A percentile compares a stretch with the other conserved stretches of the same genome.
phyloP scores from a whole-genome alignment of 2,329 filamentous ascomycete species.

The Diaporthe sp. region DNA sequence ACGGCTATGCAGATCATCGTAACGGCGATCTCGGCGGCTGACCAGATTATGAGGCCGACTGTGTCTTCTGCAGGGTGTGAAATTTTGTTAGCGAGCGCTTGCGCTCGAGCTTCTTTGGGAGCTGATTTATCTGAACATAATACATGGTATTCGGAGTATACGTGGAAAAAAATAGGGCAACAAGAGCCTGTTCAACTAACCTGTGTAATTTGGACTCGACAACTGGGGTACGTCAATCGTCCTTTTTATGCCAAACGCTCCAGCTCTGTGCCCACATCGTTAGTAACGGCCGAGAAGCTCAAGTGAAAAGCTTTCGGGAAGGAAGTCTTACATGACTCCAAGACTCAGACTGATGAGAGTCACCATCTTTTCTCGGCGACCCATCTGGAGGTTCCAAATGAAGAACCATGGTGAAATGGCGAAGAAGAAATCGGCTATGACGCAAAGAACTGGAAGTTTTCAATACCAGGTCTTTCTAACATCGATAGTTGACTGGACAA shows the following conservation, averaged over 20 bases:
- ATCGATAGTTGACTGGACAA: accelerated
- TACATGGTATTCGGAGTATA: too few species aligned
- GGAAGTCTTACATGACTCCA: constrained; percentile 51
- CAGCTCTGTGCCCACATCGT: constrained; percentile 38
- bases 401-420: constrained; percentile 55
- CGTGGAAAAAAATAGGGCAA: neutral
- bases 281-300: neutral
- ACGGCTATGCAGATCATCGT: constrained; percentile 53
- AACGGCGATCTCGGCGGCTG: constrained; percentile 49
- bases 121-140: too few species aligned
- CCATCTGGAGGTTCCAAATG: constrained; percentile 57
- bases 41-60: constrained; percentile 51
- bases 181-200: constrained; percentile 38
- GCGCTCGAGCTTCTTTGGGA: too few species aligned
- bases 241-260: constrained; percentile 46
- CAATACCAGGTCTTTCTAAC: neutral
- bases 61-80: constrained; percentile 29
- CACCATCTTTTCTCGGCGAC: constrained; percentile 53
- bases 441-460: neutral
- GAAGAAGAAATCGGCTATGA: constrained; percentile 51
- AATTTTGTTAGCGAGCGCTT: neutral
- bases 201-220: constrained; percentile 46
- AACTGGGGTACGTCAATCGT: constrained; percentile 46
- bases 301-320: too few species aligned
- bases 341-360: constrained; percentile 54